phyloP scores from a whole-genome alignment of 257 asterid genomes.

The Misopates orontium region DNA sequence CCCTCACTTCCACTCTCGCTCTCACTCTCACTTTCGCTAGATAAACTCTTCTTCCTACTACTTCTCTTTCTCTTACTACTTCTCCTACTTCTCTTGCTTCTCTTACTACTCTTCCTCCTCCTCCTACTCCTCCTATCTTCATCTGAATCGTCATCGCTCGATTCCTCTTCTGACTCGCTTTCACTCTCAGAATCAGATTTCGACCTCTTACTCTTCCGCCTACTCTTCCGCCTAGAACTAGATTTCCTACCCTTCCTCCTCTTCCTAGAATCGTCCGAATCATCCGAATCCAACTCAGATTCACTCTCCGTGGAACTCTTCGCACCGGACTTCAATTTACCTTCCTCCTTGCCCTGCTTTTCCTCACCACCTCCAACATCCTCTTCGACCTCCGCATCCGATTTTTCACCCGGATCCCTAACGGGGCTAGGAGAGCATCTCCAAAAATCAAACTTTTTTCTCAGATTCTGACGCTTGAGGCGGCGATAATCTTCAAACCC shows the following conservation, averaged over 20 bases:
- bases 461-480: slow-evolving; percentile 77
- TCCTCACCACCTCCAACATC: slow-evolving; percentile 38
- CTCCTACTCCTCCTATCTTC: slow-evolving; percentile 42
- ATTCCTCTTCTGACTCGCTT: slow-evolving; percentile 34
- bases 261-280: slow-evolving; percentile 57
- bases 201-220: slow-evolving; percentile 41
- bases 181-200: slow-evolving; percentile 46
- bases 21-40: slow-evolving; percentile 47
- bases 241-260: slow-evolving; percentile 41
- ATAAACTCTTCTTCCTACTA: slow-evolving; percentile 40
- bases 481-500: slow-evolving; percentile 75
- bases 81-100: slow-evolving; percentile 39
- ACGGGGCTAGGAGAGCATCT: slow-evolving; percentile 93
- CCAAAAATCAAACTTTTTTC: slow-evolving; percentile 70
- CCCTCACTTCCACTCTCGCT: slow-evolving; percentile 55
- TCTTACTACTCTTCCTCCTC: slow-evolving; percentile 37
- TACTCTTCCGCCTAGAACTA: slow-evolving; percentile 42
- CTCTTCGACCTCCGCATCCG: slow-evolving; percentile 53
- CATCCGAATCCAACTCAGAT: slow-evolving; percentile 47
- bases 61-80: slow-evolving; percentile 44
- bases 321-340: slow-evolving; percentile 26
- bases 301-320: slow-evolving; percentile 32
- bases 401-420: slow-evolving; percentile 57
- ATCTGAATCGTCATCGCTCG: slow-evolving; percentile 42
- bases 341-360: slow-evolving; percentile 29